Base-by-base conservation (phyloP, 306 rosid genomes). In the Vigna nakashimae region DNA sequence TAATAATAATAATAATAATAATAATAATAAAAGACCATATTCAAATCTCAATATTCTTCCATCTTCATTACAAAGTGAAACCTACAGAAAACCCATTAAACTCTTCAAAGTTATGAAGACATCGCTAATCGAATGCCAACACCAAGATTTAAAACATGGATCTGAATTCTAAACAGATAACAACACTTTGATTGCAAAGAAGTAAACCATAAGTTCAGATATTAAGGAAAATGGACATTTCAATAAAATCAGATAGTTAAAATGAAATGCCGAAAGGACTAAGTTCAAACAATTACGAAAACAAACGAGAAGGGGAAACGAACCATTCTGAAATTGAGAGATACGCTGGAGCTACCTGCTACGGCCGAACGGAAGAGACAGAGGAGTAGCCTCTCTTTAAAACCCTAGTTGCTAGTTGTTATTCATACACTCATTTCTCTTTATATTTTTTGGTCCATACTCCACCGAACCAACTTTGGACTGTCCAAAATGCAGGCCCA, bases 161-260 rank as follows among this genome's bases (percentile, higher is more conserved):
- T 69, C 59, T 28, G n/a, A 69, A 69, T 14, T 69, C 16, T 28
- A 69, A 26, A 28, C 74, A 28, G 59, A 26, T 26, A 46, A 7
- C 36, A 68, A 9, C 3, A 24, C 34, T 34, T 7, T 2, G 38
- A 43, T 45, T 6, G 13, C 9, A 46, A 48, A 68, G 24, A 26
- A 22, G 11, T 14, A 67, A 67, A 20, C 9, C 13, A 0, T 7
- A 16, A 26, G 9, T 58, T 58, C 38, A 58, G 14, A 58, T 6
- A 28, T 2, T 28, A 28, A 9, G 6, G 10, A 59, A 28, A 6
- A 4, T 26, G 11, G 20, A 59, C 14, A 64, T 64, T 36, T 36
- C 10, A 28, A 15, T 20, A 20, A 20, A 20, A 20, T 20, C 22
- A 12, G 10, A 46, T 18, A 45, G 7, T 14, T 7, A 67, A 26